Base-by-base conservation (phyloP, 176 grass and related monocot genomes). In the Carex littledalei region DNA sequence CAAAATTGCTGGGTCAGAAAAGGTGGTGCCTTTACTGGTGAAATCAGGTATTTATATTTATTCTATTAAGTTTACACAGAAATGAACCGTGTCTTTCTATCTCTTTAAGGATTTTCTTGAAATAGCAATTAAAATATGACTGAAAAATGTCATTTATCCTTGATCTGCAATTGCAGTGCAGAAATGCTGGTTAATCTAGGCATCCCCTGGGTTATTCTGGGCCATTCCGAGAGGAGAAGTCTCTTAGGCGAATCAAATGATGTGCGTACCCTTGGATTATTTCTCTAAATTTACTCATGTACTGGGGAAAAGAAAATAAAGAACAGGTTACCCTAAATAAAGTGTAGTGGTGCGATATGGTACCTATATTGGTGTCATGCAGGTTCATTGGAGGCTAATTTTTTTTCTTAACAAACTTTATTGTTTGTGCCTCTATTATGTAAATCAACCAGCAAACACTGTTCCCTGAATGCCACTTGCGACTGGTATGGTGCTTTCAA, bases 1-100 rank as follows among this genome's bases (percentile, higher is more conserved):
- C 92, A 98, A 82, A 98, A 98, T 81, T 94, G 91, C 58, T 98
- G 92, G 95, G 92, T 98, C 66, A 87, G 92, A 87, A 94, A 87
- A 86, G 91, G 92, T 53, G 92, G 92, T 83, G 91, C 91, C 24
- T 98, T 91, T 91, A 98, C 95, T 31, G 91, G 92, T 67, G 95
- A 98, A 87, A 94, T 94, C 85, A 98, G 92, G 95, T 97, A 65
- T 64, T n/a, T n/a, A 12, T 86, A 9, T 32, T 26, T 61, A 31
- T 85, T 37, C 57, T 21, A 67, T 86, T 31, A 12, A 87, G 58
- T 62, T 59, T n/a, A 14, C 17, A 26, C 26, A 81, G 5, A 63
- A 81, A 81, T 29, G 10, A 29, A 15, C 20, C 1, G 12, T 76
- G 21, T 74, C 37, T 73, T 21, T 21, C 1, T 20, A 3, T n/a